Evolutionary conservation across 2,329 filamentous ascomycete genomes (phyloP), one percentile per base, ranked within the genome.

Genomic region (Coccinonectria pachysandricola): DNA sequence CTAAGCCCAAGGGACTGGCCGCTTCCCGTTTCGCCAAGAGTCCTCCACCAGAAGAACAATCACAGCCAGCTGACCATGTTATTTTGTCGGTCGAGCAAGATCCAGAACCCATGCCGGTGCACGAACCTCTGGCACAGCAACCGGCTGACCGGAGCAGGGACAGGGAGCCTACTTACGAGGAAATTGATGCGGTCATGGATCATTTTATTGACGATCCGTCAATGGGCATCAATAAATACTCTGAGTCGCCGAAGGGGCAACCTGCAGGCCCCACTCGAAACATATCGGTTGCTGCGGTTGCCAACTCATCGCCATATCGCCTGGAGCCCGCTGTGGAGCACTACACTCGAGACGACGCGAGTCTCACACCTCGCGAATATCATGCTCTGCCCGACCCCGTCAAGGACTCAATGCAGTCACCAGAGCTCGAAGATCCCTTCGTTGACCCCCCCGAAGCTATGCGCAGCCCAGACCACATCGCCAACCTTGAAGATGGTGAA

Each of bases 121-220:
- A 34, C 6, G 36, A 40, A 5, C 34, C 30, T 30, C 15, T 31
- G 22, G 21, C 35, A 25, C 23, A 40, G 20, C 22, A 36, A 30
- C 21, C 36, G n/a, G 30, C 42, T 21, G 38, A 46, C 9, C 34
- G 37, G 15, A 27, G 32, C 10, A n/a, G n/a, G n/a, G 25, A 42
- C 4, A 44, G 45, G 12, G 62, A 64, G 35, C 64, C 60, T 6
- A 71, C 77, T 0, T 83, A 83, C 42, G 79, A 88, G 40, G 86
- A 95, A 48, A 87, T 95, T 45, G 87, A 95, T 59, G 84, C 80
- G 22, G 76, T 95, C 27, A 94, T 96, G 85, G 74, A 79, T 38
- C 79, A 91, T 34, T 69, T 95, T 43, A 70, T 77, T 32, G 72
- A 66, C 24, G 75, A 85, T 39, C 80, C 79, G 2, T 75, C 79